Evolutionary conservation across 2,329 filamentous ascomycete genomes (phyloP).

Genomic region (Metarhizium sp.): DNA sequence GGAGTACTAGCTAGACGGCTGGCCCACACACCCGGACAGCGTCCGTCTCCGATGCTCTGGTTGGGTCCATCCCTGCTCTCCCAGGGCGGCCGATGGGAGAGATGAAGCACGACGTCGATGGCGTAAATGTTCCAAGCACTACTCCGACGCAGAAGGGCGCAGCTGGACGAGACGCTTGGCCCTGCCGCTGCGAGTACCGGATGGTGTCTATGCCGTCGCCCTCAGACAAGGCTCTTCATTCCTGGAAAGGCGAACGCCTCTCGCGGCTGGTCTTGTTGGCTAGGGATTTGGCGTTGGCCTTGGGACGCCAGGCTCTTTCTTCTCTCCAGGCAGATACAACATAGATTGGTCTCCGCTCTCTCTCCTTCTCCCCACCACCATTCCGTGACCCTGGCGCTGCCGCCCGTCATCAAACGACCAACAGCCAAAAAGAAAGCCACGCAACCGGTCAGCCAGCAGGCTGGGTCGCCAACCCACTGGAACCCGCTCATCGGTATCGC

Average conservation of each 20-base stretch:
- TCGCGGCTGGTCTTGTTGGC: neutral
- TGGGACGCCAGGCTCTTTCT: neutral
- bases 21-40: constrained; percentile 7
- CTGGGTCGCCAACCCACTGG: constrained; percentile 3
- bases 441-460: constrained; percentile 2
- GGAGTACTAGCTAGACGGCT: neutral
- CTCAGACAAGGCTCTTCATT: too few relatives aligned
- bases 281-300: neutral
- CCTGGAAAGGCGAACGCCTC: neutral
- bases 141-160: neutral
- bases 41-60: constrained; percentile 16
- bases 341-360: neutral
- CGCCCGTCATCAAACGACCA: constrained; percentile 1
- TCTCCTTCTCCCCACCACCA: neutral
- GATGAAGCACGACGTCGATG: neutral
- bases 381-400: neutral
- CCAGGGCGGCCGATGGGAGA: neutral
- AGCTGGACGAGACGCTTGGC: neutral
- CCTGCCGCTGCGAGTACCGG: neutral
- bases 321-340: neutral
- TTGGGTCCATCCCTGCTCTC: constrained; percentile 4
- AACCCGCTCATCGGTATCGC: constrained; percentile 3
- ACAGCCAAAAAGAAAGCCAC: constrained; percentile 1
- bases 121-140: neutral
- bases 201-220: too few relatives aligned